Evolutionary conservation across 2,329 filamentous ascomycete species (phyloP).

Genomic region (Mariannaea sp.): DNA sequence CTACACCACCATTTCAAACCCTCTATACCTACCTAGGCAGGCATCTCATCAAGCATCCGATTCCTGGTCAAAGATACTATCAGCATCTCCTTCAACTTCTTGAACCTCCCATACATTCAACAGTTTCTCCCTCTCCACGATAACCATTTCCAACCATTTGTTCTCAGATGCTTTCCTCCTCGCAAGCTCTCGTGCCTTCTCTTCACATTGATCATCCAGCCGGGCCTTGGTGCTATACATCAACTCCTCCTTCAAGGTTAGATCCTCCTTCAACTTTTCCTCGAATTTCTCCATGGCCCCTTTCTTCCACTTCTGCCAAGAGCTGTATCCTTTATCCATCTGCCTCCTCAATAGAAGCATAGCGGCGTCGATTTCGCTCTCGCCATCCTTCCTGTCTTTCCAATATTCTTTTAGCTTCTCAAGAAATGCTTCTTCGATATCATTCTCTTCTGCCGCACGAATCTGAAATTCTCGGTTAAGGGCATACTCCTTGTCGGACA

Average conservation of each 20-base stretch:
- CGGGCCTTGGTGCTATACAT: constrained; percentile 47
- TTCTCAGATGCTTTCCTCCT: constrained; percentile 49
- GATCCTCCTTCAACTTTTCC: constrained; percentile 46
- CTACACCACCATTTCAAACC: too few relatives aligned
- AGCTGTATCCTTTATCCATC: constrained; percentile 49
- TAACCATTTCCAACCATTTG: constrained; percentile 53
- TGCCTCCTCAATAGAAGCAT: constrained; percentile 44
- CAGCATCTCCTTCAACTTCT: constrained; percentile 50
- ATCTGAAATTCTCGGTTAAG: constrained; percentile 49
- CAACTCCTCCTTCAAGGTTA: constrained; percentile 47
- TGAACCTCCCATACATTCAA: constrained; percentile 48
- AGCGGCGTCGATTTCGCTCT: constrained; percentile 39
- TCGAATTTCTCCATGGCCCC: constrained; percentile 47
- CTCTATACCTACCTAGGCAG: too few relatives aligned
- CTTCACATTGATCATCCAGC: constrained; percentile 37
- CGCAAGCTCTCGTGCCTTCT: constrained; percentile 40
- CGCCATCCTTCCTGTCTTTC: constrained; percentile 42
- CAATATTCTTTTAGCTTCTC: constrained; percentile 47
- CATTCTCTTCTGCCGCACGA: constrained; percentile 48
- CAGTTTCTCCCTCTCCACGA: constrained; percentile 50
- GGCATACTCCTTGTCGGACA: constrained; percentile 42
- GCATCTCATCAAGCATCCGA: constrained; percentile 17
- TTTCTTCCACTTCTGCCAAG: constrained; percentile 49
- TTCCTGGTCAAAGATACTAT: constrained; percentile 39
- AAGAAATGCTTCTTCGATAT: constrained; percentile 52